Conservation (phyloP, 495 filamentous ascomycete species). For the Baudoinia panamericana region DNA sequence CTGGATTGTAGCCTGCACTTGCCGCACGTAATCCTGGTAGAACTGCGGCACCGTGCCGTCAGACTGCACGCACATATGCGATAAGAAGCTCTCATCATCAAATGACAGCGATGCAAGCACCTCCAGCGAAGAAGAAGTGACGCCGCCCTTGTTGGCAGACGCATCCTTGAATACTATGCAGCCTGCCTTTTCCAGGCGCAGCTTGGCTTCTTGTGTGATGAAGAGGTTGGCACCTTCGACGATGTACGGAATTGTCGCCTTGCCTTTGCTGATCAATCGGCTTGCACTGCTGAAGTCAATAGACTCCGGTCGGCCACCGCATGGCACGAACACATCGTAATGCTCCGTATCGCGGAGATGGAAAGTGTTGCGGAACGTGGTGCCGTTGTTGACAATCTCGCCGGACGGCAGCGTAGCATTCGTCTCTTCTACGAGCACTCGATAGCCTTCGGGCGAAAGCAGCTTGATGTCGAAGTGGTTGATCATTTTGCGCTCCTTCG, state of each 20-base stretch:
- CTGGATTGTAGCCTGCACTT: conserved; percentile 79
- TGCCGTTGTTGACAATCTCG: conserved; percentile 80
- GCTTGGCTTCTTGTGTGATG: conserved; percentile 96
- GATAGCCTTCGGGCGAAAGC: conserved; percentile 76
- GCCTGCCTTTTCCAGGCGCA: conserved; percentile 84
- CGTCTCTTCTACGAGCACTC: conserved; percentile 82
- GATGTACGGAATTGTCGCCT: conserved; percentile 76
- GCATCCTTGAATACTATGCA: conserved; percentile 95
- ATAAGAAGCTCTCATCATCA: conserved; percentile 71
- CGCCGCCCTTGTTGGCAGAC: conserved; percentile 95
- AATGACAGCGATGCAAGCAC: conserved; percentile 90
- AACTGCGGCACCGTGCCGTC: conserved; percentile 73
- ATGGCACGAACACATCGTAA: conserved; percentile 88
- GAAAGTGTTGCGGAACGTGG: conserved; percentile 91
- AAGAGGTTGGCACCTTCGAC: conserved; percentile 97
- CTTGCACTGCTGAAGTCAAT: conserved; percentile 79
- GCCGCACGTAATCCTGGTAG: conserved; percentile 83
- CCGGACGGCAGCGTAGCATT: conserved; percentile 75
- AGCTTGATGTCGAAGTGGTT: conserved; percentile 73
- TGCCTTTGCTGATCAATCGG: conserved; percentile 73
- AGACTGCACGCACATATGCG: conserved; percentile 81
- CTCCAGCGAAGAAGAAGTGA: conserved; percentile 95
- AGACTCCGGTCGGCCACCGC: conserved; percentile 90
- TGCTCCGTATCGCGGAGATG: conserved; percentile 64
- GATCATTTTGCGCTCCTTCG: conserved; percentile 81